Evolutionary conservation across 2,329 filamentous ascomycete species (phyloP), one percentile per base, ranked within the genome.

Genomic region (Coniella vitis): DNA sequence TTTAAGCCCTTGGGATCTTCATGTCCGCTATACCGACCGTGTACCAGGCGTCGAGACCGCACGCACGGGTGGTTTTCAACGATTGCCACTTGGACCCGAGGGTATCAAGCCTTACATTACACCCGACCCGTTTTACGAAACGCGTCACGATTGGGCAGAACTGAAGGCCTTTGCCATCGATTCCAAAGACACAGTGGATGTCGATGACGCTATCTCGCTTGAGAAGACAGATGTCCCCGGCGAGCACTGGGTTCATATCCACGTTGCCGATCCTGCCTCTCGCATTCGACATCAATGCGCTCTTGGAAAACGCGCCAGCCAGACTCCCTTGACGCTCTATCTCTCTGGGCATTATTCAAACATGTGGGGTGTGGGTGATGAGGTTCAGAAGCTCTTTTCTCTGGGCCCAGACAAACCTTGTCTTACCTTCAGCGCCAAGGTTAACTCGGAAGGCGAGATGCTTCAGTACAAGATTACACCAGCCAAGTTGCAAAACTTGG

Each of bases 141-240:
- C 77, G 21, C 79, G 87, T 40, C 75, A 72, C 51, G 75, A 81
- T 45, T 86, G 81, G 76, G 68, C 68, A 0, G 58, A 72, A n/a
- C 60, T 79, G 19, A 76, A 74, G 0, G 76, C 86, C 1, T 90
- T 83, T 61, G 89, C 85, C 56, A 86, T 94, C 52, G 87, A 94
- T 59, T 74, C 77, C 22, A 71, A 73, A 17, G 67, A 66, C 32
- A 85, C 88, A 0, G 69, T 75, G 22, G 81, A 91, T 57, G 85
- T 93, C 50, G 87, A 94, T 56, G 87, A 94, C 60, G 87, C 83
- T 1, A 67, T 94, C 8, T 91, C 87, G 1, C 60, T 93, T 7
- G 83, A 89, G 60, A 63, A 65, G 39, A 76, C 83, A 1, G 65
- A 70, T 4, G 68, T 64, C 16, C 53, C 72, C 17, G 61, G 72